Percentiles rank a stretch among this genome's conserved stretches.
Conservation (phyloP, 139 green algal genomes). For the Micromonas commoda region DNA sequence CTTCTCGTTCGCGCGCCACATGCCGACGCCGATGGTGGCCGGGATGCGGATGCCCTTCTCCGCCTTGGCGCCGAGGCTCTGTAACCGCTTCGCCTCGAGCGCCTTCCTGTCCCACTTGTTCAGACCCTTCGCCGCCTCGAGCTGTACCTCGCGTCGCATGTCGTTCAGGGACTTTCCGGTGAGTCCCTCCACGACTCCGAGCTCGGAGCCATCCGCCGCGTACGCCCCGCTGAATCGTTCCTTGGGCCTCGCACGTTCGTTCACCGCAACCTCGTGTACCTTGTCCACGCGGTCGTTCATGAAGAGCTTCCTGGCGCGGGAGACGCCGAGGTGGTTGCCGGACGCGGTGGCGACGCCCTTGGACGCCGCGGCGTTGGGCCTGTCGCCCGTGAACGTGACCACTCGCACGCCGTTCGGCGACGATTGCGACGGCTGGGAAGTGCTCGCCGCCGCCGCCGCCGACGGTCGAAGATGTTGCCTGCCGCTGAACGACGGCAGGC, state of each 20-base stretch:
- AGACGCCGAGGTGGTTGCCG: background rate
- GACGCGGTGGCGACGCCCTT: background rate
- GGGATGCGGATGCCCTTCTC: conserved; percentile 1
- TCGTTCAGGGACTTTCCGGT: background rate
- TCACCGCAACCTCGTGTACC: background rate
- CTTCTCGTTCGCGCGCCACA: conserved; percentile 6
- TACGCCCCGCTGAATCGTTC: too few species aligned
- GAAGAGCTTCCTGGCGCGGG: background rate
- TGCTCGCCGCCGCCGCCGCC: too few species aligned
- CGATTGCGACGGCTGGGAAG: too few species aligned
- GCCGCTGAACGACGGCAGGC: too few species aligned
- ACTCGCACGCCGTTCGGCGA: background rate
- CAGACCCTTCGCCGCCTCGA: background rate
- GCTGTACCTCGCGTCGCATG: background rate
- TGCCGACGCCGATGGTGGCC: background rate
- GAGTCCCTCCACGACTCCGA: background rate
- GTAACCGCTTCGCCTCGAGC: background rate
- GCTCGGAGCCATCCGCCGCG: background rate
- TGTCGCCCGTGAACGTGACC: background rate
- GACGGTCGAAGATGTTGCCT: too few species aligned
- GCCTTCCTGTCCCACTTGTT: conserved; percentile 14
- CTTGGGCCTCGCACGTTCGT: too few species aligned
- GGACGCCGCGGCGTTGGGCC: background rate
- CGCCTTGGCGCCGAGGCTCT: background rate
- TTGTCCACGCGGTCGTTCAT: background rate